phyloP scores from a whole-genome alignment of 495 filamentous ascomycete genomes.

The Chaetomium tenue region DNA sequence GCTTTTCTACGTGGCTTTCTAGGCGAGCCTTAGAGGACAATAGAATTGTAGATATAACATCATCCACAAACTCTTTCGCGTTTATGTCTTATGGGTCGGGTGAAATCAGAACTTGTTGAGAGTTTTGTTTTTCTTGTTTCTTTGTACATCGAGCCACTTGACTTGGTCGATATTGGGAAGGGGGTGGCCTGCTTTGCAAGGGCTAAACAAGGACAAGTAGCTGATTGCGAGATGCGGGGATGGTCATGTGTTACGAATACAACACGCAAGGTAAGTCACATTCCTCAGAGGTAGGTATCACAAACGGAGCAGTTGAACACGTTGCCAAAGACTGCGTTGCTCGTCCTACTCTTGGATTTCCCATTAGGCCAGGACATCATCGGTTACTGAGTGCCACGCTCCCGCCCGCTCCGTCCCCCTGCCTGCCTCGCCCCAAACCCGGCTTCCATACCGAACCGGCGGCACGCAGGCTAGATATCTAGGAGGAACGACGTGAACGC shows the following conservation, averaged over 20 bases:
- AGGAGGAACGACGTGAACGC: slow-evolving; percentile 18
- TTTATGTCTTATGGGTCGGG: neutral
- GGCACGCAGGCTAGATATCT: neutral
- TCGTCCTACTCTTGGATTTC: slow-evolving; percentile 13
- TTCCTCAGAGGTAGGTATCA: neutral
- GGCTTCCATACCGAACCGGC: slow-evolving; percentile 4
- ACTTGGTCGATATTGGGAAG: neutral
- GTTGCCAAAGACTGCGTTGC: slow-evolving; percentile 3
- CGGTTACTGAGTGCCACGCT: slow-evolving; percentile 9
- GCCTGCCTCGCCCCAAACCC: slow-evolving; percentile 7
- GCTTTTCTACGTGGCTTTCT: neutral
- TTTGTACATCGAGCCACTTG: no score
- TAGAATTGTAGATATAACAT: neutral
- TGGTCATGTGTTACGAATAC: neutral
- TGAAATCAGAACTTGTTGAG: no score
- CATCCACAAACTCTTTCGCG: neutral
- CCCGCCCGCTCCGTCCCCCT: slow-evolving; percentile 10
- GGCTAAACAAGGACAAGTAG: no score
- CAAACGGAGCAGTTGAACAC: slow-evolving; percentile 3
- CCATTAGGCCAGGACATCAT: slow-evolving; percentile 3
- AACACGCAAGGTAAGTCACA: no score
- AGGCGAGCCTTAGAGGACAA: neutral
- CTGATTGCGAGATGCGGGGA: no score
- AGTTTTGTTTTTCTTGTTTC: no score
- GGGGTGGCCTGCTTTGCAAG: no score